These are phyloP conservation scores for Monosporozyma yasuniensis DNA, from an alignment of 805 yeast genomes.

Conservation along the genomic window DNA sequence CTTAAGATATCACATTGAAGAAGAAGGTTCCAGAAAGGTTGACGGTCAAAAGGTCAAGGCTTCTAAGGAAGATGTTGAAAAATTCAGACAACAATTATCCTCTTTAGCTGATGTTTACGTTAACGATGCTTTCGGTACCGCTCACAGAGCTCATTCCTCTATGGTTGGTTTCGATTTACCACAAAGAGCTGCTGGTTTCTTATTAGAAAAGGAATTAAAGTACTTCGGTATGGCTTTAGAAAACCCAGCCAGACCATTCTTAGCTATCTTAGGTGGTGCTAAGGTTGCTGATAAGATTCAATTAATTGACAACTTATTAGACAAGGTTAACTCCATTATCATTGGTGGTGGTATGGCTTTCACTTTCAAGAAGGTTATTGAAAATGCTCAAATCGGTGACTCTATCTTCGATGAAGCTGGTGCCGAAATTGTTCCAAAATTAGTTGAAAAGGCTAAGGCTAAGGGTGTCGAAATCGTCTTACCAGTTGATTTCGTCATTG, in stretches of 20 bases:
- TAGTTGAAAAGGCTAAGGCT: conserved; percentile 92
- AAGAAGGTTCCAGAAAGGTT: conserved; percentile 88
- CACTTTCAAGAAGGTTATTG: conserved; percentile 93
- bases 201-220: conserved; percentile 93
- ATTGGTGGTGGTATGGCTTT: conserved; percentile 99
- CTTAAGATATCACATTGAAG: conserved; percentile 97
- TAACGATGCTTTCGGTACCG: conserved; percentile 98
- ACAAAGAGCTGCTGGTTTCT: conserved; percentile 97
- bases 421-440: conserved; percentile 86
- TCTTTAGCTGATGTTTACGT: conserved; percentile 93
- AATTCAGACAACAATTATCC: conserved; percentile 84
- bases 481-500: conserved; percentile 95
- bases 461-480: conserved; percentile 88
- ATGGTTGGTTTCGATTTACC: conserved; percentile 78
- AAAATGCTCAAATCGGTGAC: conserved; percentile 80
- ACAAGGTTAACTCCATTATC: conserved; percentile 89
- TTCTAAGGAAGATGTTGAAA: conserved; percentile 68
- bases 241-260: conserved; percentile 95
- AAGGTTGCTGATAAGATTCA: conserved; percentile 98
- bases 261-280: conserved; percentile 99
- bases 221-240: conserved; percentile 98
- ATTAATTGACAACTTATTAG: conserved; percentile 91
- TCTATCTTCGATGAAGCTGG: conserved; percentile 93
- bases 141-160: conserved; percentile 99
- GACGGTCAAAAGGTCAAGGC: conserved; percentile 94